A percentile compares a stretch with the other conserved stretches of the same genome.
Evolutionary conservation across 768 basidiomycete species (phyloP).

Genomic region (Kockovaella imperatae): DNA sequence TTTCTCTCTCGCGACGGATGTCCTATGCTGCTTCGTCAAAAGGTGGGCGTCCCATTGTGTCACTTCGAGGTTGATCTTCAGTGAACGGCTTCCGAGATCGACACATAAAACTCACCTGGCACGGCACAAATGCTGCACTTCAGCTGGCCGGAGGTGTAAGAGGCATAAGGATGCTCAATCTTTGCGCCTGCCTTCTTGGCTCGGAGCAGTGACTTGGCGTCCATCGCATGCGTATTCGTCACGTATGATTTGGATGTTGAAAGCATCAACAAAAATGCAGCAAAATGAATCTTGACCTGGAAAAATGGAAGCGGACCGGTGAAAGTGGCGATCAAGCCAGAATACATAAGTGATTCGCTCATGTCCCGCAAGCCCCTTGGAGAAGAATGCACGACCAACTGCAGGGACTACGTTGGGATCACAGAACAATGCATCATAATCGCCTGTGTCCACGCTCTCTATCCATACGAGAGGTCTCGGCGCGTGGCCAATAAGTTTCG

Average conservation of each 20-base stretch:
- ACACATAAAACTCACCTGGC: conserved; percentile 23
- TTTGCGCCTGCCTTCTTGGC: conserved; percentile 41
- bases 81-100: background rate
- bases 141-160: conserved; percentile 34
- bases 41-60: conserved; percentile 43
- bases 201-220: conserved; percentile 38
- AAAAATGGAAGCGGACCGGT: no score
- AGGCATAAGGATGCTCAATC: conserved; percentile 37
- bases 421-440: no score
- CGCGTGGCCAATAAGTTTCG: no score
- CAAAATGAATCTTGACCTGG: no score
- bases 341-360: no score
- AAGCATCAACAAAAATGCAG: no score
- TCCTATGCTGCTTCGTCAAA: conserved; percentile 40
- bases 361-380: no score
- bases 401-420: no score
- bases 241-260: background rate
- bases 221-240: conserved; percentile 14
- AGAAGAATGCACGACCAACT: no score
- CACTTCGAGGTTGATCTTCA: conserved; percentile 15
- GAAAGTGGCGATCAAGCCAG: no score
- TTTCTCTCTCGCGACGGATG: conserved; percentile 35
- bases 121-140: conserved; percentile 39
- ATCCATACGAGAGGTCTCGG: no score
- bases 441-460: no score